Conservation (phyloP, 768 basidiomycete genomes). For the Tephrocybe sp. region DNA sequence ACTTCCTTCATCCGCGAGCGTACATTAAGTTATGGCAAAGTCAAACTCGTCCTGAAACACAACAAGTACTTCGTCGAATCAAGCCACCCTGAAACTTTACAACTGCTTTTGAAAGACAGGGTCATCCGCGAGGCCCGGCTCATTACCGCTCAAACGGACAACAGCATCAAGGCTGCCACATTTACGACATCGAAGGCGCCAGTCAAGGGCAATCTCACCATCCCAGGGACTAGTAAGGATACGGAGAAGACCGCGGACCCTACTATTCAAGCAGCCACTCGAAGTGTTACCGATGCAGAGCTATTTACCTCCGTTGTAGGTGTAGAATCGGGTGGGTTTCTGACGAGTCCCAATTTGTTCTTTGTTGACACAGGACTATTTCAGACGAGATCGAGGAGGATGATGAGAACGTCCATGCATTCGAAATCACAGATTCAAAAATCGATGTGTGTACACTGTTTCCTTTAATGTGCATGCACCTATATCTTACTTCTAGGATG, state of each 20-base stretch:
- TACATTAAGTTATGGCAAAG: constrained; percentile 95
- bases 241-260: constrained; percentile 62
- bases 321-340: constrained; percentile 72
- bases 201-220: constrained; percentile 75
- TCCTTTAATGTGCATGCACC: no score
- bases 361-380: background rate
- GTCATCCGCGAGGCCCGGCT: constrained; percentile 84
- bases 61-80: constrained; percentile 98
- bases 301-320: constrained; percentile 96
- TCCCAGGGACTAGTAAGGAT: constrained; percentile 82
- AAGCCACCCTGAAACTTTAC: constrained; percentile 89
- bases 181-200: constrained; percentile 84
- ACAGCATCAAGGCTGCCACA: constrained; percentile 70
- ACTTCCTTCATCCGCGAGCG: constrained; percentile 86
- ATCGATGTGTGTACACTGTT: constrained; percentile 70
- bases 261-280: constrained; percentile 14
- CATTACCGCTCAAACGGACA: constrained; percentile 62
- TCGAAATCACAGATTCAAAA: constrained; percentile 90
- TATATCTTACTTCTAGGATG: constrained; percentile 79
- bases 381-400: constrained; percentile 96
- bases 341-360: background rate
- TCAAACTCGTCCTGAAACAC: constrained; percentile 96
- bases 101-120: constrained; percentile 81
- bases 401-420: constrained; percentile 95
- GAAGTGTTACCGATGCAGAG: constrained; percentile 58